Evolutionary conservation across 2,329 filamentous ascomycete species (phyloP).

Genomic region (Fusarium chlamydosporum): DNA sequence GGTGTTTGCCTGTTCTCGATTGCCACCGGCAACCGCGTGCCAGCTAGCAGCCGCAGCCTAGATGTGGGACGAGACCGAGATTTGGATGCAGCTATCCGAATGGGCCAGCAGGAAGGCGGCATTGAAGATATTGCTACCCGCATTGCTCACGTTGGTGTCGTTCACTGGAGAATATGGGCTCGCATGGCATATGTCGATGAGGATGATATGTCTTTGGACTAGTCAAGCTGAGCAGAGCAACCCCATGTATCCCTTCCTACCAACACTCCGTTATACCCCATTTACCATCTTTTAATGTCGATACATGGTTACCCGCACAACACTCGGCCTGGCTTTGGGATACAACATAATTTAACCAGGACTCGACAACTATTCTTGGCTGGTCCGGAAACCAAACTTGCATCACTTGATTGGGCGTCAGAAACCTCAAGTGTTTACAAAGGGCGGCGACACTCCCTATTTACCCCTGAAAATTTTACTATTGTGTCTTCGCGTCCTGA

Average conservation of each 20-base stretch:
- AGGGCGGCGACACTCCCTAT: slow-evolving; percentile 35
- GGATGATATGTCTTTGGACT: slow-evolving; percentile 56
- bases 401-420: slow-evolving; percentile 12
- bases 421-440: not conserved
- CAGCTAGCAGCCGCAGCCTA: slow-evolving; percentile 56
- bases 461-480: slow-evolving; percentile 10
- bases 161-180: slow-evolving; percentile 93
- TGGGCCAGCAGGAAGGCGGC: slow-evolving; percentile 66
- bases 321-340: slow-evolving; percentile 21
- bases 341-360: slow-evolving; percentile 17
- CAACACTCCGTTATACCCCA: slow-evolving; percentile 32
- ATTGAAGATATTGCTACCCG: slow-evolving; percentile 80
- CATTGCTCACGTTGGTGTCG: slow-evolving; percentile 83
- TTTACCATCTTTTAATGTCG: slow-evolving; percentile 46
- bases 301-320: slow-evolving; percentile 23
- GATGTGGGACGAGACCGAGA: slow-evolving; percentile 53
- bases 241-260: slow-evolving; percentile 31
- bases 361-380: slow-evolving; percentile 31
- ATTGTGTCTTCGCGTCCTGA: slow-evolving; percentile 11
- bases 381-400: slow-evolving; percentile 35
- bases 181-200: slow-evolving; percentile 76
- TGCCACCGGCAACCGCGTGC: slow-evolving; percentile 66
- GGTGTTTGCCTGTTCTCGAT: slow-evolving; percentile 68
- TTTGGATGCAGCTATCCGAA: slow-evolving; percentile 55
- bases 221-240: slow-evolving; percentile 21